phyloP scores from a whole-genome alignment of 257 asterid genomes.

The Salvia rosmarinus region DNA sequence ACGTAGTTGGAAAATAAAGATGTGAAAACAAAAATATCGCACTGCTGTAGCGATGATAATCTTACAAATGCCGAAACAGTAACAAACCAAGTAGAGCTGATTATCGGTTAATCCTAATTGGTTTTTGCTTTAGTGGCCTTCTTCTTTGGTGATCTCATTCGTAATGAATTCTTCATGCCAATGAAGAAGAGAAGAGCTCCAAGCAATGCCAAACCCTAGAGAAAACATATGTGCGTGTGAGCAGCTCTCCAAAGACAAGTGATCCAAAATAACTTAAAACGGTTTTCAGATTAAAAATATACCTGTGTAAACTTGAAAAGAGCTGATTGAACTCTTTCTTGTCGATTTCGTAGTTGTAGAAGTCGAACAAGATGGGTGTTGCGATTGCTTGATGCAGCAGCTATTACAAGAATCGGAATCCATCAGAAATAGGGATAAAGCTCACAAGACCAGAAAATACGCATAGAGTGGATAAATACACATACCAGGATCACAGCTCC shows the following conservation, averaged over 20 bases:
- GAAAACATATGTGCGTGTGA: not conserved
- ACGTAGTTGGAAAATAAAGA: slow-evolving; percentile 18
- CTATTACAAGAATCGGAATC: slow-evolving; percentile 40
- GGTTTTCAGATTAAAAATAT: slow-evolving; percentile 2
- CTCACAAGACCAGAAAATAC: not conserved
- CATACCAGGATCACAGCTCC: slow-evolving; percentile 88
- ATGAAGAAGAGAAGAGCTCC: slow-evolving; percentile 86
- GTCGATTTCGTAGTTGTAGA: slow-evolving; percentile 91
- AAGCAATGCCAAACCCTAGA: slow-evolving; percentile 73
- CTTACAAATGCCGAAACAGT: slow-evolving; percentile 37
- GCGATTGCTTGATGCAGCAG: slow-evolving; percentile 75
- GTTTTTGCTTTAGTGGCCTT: slow-evolving; percentile 74
- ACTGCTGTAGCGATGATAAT: slow-evolving; percentile 28
- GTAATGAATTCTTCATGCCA: slow-evolving; percentile 90
- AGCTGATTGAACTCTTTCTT: slow-evolving; percentile 70
- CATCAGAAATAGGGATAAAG: slow-evolving; percentile 15
- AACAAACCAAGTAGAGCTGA: slow-evolving; percentile 35
- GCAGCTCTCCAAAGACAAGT: slow-evolving; percentile 5
- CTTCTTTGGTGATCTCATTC: slow-evolving; percentile 78
- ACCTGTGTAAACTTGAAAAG: slow-evolving; percentile 88
- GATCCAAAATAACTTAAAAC: not conserved
- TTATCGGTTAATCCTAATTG: slow-evolving; percentile 37
- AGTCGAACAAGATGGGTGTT: slow-evolving; percentile 80
- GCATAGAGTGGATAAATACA: not conserved
- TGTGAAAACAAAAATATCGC: slow-evolving; percentile 18